Evolutionary conservation across 805 yeast species (phyloP).

Genomic region (Myxozyma sirexii): DNA sequence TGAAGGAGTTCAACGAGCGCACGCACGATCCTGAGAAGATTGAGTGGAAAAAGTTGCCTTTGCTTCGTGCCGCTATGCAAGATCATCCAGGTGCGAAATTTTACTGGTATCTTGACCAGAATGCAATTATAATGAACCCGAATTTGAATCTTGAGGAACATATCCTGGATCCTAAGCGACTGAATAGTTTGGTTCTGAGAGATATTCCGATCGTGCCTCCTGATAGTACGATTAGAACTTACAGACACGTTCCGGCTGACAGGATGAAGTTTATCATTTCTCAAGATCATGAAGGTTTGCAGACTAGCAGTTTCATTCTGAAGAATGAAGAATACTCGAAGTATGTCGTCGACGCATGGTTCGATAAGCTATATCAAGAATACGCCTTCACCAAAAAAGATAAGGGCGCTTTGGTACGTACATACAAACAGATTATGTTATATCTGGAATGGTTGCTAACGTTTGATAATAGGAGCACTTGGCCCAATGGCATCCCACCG

Average conservation of each 20-base stretch:
- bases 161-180: constrained; percentile 59
- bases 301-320: constrained; percentile 71
- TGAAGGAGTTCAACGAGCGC: constrained; percentile 63
- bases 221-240: constrained; percentile 67
- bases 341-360: constrained; percentile 77
- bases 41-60: constrained; percentile 65
- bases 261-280: constrained; percentile 64
- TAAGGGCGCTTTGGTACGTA: constrained; percentile 57
- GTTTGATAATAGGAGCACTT: constrained; percentile 52
- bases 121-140: constrained; percentile 73
- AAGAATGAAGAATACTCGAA: constrained; percentile 65
- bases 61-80: constrained; percentile 84
- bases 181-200: constrained; percentile 64
- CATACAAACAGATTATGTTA: neutral
- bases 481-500: constrained; percentile 91
- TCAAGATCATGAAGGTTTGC: constrained; percentile 66
- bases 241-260: constrained; percentile 58
- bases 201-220: constrained; percentile 77
- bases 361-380: constrained; percentile 67
- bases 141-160: constrained; percentile 62
- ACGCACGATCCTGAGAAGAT: constrained; percentile 21
- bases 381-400: constrained; percentile 64
- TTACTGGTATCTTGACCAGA: constrained; percentile 80
- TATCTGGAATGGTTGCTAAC: neutral
- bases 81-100: constrained; percentile 91